Percentiles rank a stretch among this genome's conserved stretches.
Evolutionary conservation across 345 rosid genomes (phyloP).

Genomic region (Brassica juncea): DNA sequence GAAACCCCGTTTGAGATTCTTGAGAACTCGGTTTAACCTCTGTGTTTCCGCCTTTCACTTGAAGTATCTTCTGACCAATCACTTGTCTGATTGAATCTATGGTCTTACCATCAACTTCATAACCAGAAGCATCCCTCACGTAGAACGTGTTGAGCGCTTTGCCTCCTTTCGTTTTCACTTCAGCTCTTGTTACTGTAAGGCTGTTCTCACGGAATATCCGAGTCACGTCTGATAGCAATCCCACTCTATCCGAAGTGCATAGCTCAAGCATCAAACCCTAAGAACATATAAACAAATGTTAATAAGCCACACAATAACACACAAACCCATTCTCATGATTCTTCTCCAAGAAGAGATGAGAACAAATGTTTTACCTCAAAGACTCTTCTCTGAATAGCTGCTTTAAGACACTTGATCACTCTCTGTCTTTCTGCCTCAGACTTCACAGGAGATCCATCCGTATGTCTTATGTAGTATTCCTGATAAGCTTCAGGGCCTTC

Average conservation of each 20-base stretch:
- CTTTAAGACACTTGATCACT: conserved; percentile 82
- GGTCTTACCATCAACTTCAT: conserved; percentile 64
- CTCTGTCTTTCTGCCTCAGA: conserved; percentile 78
- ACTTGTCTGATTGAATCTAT: conserved; percentile 69
- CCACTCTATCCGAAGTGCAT: conserved; percentile 79
- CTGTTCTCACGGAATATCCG: conserved; percentile 88
- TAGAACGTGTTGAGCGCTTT: conserved; percentile 85
- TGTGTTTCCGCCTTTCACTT: conserved; percentile 70
- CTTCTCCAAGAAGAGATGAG: conserved; percentile 6
- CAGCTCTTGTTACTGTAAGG: conserved; percentile 83
- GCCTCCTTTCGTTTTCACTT: conserved; percentile 74
- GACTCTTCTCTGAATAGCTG: conserved; percentile 90
- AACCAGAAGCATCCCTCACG: conserved; percentile 79
- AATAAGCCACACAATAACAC: background rate
- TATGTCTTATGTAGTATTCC: conserved; percentile 84
- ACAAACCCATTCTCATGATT: background rate
- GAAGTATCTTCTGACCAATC: conserved; percentile 78
- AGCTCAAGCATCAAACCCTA: conserved; percentile 91
- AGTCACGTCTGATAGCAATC: conserved; percentile 78
- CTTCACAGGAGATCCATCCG: conserved; percentile 87
- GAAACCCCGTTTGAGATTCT: conserved; percentile 71
- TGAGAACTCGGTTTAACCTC: conserved; percentile 52
- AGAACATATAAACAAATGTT: conserved; percentile 18
- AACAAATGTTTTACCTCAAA: conserved; percentile 56
- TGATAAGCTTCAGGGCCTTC: conserved; percentile 75